Evolutionary conservation across 371 early-diverging fungal species (phyloP).

Genomic region (Basidiobolus meristosporus): DNA sequence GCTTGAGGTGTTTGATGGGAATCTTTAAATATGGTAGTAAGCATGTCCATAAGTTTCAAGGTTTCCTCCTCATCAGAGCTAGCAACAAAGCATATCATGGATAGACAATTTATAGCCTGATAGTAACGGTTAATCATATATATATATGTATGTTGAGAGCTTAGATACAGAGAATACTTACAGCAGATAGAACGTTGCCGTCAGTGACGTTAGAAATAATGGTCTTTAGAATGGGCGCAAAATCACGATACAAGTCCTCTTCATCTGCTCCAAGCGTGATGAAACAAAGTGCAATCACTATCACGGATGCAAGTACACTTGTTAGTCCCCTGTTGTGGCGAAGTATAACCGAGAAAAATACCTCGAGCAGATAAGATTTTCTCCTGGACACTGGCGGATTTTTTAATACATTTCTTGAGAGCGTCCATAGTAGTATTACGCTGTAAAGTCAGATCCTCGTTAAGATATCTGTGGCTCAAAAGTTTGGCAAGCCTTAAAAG

Average conservation of each 20-base stretch:
- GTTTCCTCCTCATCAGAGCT: slow-evolving; percentile 31
- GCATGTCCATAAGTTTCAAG: slow-evolving; percentile 12
- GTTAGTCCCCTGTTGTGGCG: background rate
- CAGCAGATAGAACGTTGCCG: slow-evolving; percentile 15
- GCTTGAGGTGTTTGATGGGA: slow-evolving; percentile 8
- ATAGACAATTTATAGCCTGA: slow-evolving; percentile 23
- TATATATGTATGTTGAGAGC: background rate
- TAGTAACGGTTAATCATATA: background rate
- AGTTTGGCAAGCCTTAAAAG: slow-evolving; percentile 14
- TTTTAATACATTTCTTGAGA: slow-evolving; percentile 28
- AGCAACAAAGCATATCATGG: slow-evolving; percentile 37
- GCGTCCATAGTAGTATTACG: slow-evolving; percentile 21
- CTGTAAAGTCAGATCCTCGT: slow-evolving; percentile 16
- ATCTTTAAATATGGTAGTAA: slow-evolving; percentile 9
- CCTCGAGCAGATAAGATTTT: slow-evolving; percentile 33
- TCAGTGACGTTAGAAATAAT: slow-evolving; percentile 19
- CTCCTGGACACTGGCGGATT: slow-evolving; percentile 27
- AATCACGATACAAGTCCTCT: slow-evolving; percentile 29
- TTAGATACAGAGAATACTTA: slow-evolving; percentile 8
- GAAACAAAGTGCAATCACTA: slow-evolving; percentile 37
- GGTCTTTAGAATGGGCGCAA: slow-evolving; percentile 21
- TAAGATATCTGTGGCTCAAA: slow-evolving; percentile 21
- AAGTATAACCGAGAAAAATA: slow-evolving; percentile 3
- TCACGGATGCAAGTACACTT: background rate
- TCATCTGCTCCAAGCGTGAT: slow-evolving; percentile 42